Evolutionary conservation across 2,329 filamentous ascomycete species (phyloP).

Genomic region (Cordyceps militaris): DNA sequence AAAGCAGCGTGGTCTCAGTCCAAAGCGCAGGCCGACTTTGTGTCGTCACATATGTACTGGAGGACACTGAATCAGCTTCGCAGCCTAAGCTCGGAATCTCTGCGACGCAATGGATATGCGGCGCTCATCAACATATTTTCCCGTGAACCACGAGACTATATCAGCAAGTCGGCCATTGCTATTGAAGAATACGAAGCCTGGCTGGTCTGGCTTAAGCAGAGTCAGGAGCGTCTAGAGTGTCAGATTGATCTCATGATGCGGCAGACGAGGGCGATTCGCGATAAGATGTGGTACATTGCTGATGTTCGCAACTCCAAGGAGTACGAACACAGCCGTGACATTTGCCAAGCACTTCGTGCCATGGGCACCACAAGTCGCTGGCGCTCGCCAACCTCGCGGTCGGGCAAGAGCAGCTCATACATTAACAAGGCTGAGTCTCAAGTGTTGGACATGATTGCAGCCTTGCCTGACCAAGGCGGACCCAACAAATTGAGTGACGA

Average conservation of each 20-base stretch:
- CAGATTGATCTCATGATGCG: conserved; percentile 69
- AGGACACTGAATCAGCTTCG: conserved; percentile 70
- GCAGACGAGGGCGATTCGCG: conserved; percentile 66
- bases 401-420: conserved; percentile 50
- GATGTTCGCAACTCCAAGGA: conserved; percentile 85
- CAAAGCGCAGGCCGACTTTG: conserved; percentile 72
- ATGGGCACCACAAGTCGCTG: conserved; percentile 67
- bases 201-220: conserved; percentile 78
- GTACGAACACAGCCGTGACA: conserved; percentile 80
- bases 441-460: conserved; percentile 79
- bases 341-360: conserved; percentile 80
- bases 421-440: conserved; percentile 77
- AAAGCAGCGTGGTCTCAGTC: conserved; percentile 71
- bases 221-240: conserved; percentile 68
- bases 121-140: conserved; percentile 68
- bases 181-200: conserved; percentile 75
- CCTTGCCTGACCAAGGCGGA: conserved; percentile 74
- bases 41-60: conserved; percentile 79
- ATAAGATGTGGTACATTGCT: conserved; percentile 98
- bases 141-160: conserved; percentile 61
- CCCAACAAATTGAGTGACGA: conserved; percentile 96
- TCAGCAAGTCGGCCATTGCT: conserved; percentile 61
- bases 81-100: conserved; percentile 50
- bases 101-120: conserved; percentile 62
- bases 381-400: conserved; percentile 40